phyloP scores from a whole-genome alignment of 352 stramenopile species.

The Pythium biforme region DNA sequence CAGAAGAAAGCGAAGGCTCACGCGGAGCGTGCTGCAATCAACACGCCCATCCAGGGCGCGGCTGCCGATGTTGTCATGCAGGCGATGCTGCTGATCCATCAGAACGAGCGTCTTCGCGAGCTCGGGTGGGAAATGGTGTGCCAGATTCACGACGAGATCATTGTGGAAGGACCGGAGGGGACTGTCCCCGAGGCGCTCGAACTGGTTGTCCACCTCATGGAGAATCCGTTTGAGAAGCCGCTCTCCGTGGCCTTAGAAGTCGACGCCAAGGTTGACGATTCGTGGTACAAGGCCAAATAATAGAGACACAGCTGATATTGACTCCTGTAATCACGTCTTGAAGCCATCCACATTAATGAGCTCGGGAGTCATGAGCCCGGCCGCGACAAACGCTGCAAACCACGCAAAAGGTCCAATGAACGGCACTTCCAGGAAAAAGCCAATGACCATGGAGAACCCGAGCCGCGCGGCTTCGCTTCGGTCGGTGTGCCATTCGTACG shows the following conservation, averaged over 20 bases:
- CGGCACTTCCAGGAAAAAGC: conserved; percentile 53
- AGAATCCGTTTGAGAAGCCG: conserved; percentile 94
- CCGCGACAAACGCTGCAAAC: conserved; percentile 66
- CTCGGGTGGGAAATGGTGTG: conserved; percentile 98
- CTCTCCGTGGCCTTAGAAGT: conserved; percentile 90
- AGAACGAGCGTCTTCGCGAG: conserved; percentile 87
- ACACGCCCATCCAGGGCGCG: conserved; percentile 98
- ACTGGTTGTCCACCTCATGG: conserved; percentile 93
- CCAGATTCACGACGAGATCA: conserved; percentile 99
- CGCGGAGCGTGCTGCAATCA: conserved; percentile 96
- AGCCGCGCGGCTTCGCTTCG: conserved; percentile 67
- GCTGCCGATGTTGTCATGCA: conserved; percentile 99
- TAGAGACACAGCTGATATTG: background rate
- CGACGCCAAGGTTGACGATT: conserved; percentile 95
- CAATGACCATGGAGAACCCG: conserved; percentile 64
- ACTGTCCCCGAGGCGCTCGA: conserved; percentile 90
- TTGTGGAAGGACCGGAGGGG: conserved; percentile 98
- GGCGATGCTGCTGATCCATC: conserved; percentile 98
- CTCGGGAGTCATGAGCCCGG: conserved; percentile 58
- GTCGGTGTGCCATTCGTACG: conserved; percentile 51
- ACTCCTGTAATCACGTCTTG: conserved; percentile 4
- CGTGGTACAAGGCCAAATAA: conserved; percentile 98
- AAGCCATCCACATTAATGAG: conserved; percentile 85
- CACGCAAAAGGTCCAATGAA: conserved; percentile 66
- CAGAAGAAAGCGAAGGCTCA: conserved; percentile 81